Percentiles rank a stretch among this genome's conserved stretches.
These are phyloP conservation scores for Coemansia sp. DNA, from an alignment of 192 early-diverging fungal genomes.

Conservation along the genomic window DNA sequence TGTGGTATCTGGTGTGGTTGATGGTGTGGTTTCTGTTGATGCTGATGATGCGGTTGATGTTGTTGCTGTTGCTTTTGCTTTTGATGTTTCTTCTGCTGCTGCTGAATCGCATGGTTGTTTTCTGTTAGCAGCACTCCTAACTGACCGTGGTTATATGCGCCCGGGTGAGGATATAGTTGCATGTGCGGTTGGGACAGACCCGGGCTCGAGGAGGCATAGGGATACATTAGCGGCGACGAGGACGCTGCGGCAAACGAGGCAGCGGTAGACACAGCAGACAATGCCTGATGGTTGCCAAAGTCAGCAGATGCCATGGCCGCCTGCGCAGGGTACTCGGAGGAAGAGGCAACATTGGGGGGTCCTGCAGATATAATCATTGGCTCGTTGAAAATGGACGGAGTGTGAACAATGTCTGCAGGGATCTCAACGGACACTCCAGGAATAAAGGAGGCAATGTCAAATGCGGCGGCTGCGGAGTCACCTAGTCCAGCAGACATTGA, in stretches of 20 bases:
- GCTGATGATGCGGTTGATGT: neutral
- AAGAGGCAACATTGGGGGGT: neutral
- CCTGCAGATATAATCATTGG: slow-evolving; percentile 17
- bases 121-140: neutral
- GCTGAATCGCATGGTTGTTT: neutral
- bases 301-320: slow-evolving; percentile 6
- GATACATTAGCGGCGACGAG: neutral
- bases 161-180: neutral
- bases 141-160: neutral
- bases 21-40: neutral
- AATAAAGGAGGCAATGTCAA: slow-evolving; percentile 15
- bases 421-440: slow-evolving; percentile 3
- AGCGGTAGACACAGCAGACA: neutral
- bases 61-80: slow-evolving; percentile 6
- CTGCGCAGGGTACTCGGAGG: neutral
- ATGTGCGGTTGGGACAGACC: neutral
- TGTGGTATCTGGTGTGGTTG: too few relatives aligned
- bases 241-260: neutral
- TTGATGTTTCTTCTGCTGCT: neutral
- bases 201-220: neutral
- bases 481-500: slow-evolving; percentile 8
- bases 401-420: slow-evolving; percentile 10
- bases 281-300: neutral
- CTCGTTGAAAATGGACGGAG: slow-evolving; percentile 16
- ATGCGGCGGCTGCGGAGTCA: neutral